phyloP scores from a whole-genome alignment of 805 yeast species.

The Maudiozyma pseudohumilis region DNA sequence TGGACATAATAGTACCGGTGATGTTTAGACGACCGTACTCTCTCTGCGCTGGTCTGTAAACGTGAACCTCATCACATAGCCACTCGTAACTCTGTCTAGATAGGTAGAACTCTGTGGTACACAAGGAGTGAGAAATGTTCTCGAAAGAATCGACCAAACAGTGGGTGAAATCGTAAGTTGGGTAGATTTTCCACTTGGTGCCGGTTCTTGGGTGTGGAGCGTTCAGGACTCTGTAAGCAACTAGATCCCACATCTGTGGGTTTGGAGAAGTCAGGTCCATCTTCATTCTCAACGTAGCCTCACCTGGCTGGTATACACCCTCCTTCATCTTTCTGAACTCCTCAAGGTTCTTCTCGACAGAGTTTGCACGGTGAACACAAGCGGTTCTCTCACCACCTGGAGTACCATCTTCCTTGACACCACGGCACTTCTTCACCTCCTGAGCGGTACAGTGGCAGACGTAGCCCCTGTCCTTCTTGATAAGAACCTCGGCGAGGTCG shows the following conservation, averaged over 20 bases:
- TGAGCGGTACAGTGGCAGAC: conserved; percentile 92
- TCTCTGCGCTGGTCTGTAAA: conserved; percentile 96
- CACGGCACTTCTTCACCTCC: conserved; percentile 82
- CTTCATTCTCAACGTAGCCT: conserved; percentile 93
- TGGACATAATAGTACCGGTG: conserved; percentile 88
- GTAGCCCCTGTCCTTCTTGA: conserved; percentile 64
- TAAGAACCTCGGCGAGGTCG: conserved; percentile 76
- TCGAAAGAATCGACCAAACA: conserved; percentile 97
- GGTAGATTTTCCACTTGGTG: conserved; percentile 93
- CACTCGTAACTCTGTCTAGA: conserved; percentile 96
- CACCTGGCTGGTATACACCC: conserved; percentile 80
- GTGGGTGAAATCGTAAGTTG: conserved; percentile 98
- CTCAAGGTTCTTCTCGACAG: conserved; percentile 61
- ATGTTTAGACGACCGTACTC: conserved; percentile 95
- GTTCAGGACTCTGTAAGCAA: conserved; percentile 89
- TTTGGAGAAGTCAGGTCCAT: conserved; percentile 83
- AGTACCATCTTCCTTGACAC: conserved; percentile 83
- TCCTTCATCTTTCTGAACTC: conserved; percentile 89
- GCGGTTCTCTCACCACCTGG: conserved; percentile 88
- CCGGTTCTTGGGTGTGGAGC: conserved; percentile 96
- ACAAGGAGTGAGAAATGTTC: conserved; percentile 88
- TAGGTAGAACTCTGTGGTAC: conserved; percentile 89
- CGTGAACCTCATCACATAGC: conserved; percentile 92
- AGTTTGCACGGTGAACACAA: conserved; percentile 63
- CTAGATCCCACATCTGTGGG: conserved; percentile 99